A percentile compares a stretch with the other conserved stretches of the same genome.
Conservation (phyloP, 2,329 filamentous ascomycete species). For the Leptosphaerulina australis region DNA sequence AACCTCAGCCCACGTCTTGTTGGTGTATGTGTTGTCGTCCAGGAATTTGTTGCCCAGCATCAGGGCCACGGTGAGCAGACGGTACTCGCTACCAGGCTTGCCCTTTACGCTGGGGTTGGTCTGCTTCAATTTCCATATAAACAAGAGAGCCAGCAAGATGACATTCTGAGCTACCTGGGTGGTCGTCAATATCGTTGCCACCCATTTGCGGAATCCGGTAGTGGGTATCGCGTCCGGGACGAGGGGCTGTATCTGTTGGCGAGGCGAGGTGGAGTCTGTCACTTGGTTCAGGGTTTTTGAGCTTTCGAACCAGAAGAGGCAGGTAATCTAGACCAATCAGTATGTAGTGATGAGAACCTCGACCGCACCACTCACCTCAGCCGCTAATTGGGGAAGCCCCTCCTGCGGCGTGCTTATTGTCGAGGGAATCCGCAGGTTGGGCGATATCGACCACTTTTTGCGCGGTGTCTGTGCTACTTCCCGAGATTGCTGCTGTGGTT, state of each 20-base stretch:
- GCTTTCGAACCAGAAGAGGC: constrained; percentile 96
- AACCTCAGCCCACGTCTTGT: constrained; percentile 99
- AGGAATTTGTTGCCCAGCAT: constrained; percentile 99
- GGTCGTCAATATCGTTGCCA: constrained; percentile 84
- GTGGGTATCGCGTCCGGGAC: constrained; percentile 76
- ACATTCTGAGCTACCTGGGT: constrained; percentile 98
- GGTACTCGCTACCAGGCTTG: constrained; percentile 90
- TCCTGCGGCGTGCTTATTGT: constrained; percentile 49
- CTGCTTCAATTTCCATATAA: constrained; percentile 91
- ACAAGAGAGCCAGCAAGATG: constrained; percentile 84
- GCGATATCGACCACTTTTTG: constrained; percentile 44
- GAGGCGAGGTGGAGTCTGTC: constrained; percentile 62
- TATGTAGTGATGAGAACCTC: constrained; percentile 1
- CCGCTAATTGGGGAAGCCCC: constrained; percentile 49
- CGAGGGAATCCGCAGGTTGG: constrained; percentile 45
- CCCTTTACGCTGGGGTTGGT: constrained; percentile 88
- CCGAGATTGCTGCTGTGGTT: constrained; percentile 26
- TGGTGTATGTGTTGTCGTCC: constrained; percentile 98
- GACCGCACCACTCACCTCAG: constrained; percentile 40
- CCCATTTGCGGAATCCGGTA: constrained; percentile 89
- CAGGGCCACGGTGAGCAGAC: constrained; percentile 88
- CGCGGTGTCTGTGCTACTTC: constrained; percentile 33
- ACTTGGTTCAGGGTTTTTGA: constrained; percentile 78
- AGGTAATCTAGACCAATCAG: constrained; percentile 72
- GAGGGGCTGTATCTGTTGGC: constrained; percentile 60